phyloP scores from a whole-genome alignment of 805 yeast species.

The Candida vaughaniae region DNA sequence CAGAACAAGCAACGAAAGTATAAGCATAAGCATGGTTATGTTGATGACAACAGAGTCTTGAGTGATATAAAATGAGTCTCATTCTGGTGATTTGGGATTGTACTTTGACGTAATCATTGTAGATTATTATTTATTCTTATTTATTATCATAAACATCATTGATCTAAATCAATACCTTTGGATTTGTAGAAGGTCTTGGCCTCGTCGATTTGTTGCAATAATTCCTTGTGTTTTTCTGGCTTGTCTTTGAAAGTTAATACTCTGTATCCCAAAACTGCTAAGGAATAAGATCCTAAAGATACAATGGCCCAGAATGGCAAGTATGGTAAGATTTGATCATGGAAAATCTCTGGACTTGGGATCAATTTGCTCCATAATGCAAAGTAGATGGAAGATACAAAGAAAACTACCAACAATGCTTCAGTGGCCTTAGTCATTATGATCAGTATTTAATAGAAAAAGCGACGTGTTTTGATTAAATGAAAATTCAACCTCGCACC shows the following conservation, averaged over 20 bases:
- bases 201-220: slow-evolving; percentile 56
- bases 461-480: not conserved
- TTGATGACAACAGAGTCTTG: no score
- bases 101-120: no score
- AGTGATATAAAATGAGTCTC: no score
- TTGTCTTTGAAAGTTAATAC: slow-evolving; percentile 69
- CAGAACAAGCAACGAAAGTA: not conserved
- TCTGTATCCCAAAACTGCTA: slow-evolving; percentile 68
- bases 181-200: slow-evolving; percentile 58
- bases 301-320: slow-evolving; percentile 72
- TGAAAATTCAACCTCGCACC: no score
- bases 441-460: not conserved
- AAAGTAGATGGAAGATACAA: slow-evolving; percentile 52
- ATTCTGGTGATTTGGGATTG: no score
- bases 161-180: slow-evolving; percentile 55
- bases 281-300: slow-evolving; percentile 65
- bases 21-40: not conserved
- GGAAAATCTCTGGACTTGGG: slow-evolving; percentile 51
- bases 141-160: slow-evolving; percentile 8
- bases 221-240: slow-evolving; percentile 62
- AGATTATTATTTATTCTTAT: slow-evolving; percentile 57
- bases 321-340: slow-evolving; percentile 57
- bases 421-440: slow-evolving; percentile 69
- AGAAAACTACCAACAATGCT: slow-evolving; percentile 46
- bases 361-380: slow-evolving; percentile 51